Percentiles rank a stretch among this genome's conserved stretches.
Conservation (phyloP, 2,329 filamentous ascomycete species). For the Phyllosticta ampelicida region DNA sequence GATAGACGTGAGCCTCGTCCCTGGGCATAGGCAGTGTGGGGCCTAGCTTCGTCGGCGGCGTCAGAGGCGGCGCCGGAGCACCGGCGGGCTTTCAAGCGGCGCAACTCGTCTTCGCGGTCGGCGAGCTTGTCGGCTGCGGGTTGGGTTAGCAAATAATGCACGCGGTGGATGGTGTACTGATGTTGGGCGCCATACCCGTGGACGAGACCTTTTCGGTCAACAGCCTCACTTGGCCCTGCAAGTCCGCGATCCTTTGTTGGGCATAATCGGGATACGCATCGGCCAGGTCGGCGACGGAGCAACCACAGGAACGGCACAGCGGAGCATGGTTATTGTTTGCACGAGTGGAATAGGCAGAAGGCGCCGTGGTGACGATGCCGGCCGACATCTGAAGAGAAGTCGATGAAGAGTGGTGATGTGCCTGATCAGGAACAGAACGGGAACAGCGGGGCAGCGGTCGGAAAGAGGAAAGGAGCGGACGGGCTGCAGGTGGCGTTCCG, state of each 20-base stretch:
- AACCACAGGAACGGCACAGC: conserved; percentile 5
- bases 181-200: conserved; percentile 34
- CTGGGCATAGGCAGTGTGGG: conserved; percentile 20
- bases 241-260: conserved; percentile 35
- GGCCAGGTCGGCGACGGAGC: background rate
- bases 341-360: background rate
- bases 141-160: conserved; percentile 6
- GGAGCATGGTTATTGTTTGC: background rate
- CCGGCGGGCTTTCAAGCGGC: conserved; percentile 42
- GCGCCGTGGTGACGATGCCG: conserved; percentile 4
- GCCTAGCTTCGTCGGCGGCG: conserved; percentile 18
- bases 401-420: conserved; percentile 1
- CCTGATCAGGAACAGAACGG: background rate
- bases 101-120: conserved; percentile 71
- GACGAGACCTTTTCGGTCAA: conserved; percentile 62
- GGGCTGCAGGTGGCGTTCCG: background rate
- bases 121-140: conserved; percentile 47
- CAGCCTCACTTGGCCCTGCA: conserved; percentile 59
- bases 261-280: conserved; percentile 11
- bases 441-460: background rate
- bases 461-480: background rate
- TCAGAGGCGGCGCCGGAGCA: conserved; percentile 10
- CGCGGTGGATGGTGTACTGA: background rate
- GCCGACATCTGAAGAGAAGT: background rate
- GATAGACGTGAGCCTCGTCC: conserved; percentile 31